Base-by-base conservation (phyloP, 257 asterid genomes). In the Oldenlandia corymbosa region DNA sequence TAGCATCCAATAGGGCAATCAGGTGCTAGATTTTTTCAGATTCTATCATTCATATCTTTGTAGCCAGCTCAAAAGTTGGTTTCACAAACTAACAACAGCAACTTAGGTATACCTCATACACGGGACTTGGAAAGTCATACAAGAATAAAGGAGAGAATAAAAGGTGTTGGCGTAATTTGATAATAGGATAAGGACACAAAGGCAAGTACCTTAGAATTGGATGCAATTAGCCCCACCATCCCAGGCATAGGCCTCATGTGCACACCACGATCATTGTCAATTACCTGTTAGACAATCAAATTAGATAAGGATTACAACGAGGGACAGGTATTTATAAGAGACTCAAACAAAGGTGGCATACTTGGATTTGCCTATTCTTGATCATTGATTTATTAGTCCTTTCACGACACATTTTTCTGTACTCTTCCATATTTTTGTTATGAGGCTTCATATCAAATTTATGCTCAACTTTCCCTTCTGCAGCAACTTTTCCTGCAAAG, bases 161-260 rank as follows among this genome's bases (percentile, higher is more conserved):
- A 3, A 0, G 23, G 7, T 48, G 56, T 32, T 31, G 37, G 12
- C 49, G 39, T 26, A n/a, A 12, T 12, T 27, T 37, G 54, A 9
- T 26, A 20, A 27, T 21, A 58, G 53, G 60, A 45, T 14, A 24
- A 39, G 50, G 54, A n/a, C n/a, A n/a, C n/a, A n/a, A 50, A 10
- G 21, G 5, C 1, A 21, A 56, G 48, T 76, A 85, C 99, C 85
- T 92, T 92, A 55, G 89, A 81, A 79, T 77, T 84, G 30, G 96
- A 81, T 0, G 94, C 76, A 74, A 77, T 76, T 68, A 87, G 59
- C 43, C 95, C 91, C 76, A 93, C 71, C 88, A 90, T 80, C 68
- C 95, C 97, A 43, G 96, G 91, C 87, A 91, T 84, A 27, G 96
- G 88, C 81, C 97, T 85, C 97, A 92, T 89, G 77, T 80, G 88